phyloP scores from a whole-genome alignment of 495 filamentous ascomycete species.

The Penicillium psychrofluorescens region DNA sequence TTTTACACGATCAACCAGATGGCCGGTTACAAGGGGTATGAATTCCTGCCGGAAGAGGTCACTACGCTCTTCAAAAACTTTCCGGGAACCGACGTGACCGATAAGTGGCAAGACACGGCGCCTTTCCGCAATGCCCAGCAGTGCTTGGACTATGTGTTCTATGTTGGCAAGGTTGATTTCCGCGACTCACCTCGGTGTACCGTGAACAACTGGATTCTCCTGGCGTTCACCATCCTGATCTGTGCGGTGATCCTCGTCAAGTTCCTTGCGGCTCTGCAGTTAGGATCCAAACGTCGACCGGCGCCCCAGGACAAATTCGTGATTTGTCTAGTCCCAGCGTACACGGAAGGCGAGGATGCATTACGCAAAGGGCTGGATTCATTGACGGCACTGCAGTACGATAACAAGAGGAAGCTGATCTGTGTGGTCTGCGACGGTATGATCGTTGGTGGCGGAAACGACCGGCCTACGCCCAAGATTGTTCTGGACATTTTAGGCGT shows the following conservation, averaged over 20 bases:
- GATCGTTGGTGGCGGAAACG: slow-evolving; percentile 94
- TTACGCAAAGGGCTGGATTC: slow-evolving; percentile 90
- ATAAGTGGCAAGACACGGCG: slow-evolving; percentile 47
- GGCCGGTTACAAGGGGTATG: slow-evolving; percentile 44
- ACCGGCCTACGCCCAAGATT: slow-evolving; percentile 94
- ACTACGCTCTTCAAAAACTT: slow-evolving; percentile 61
- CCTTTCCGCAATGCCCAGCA: slow-evolving; percentile 52
- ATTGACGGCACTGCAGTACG: slow-evolving; percentile 86
- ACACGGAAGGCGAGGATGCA: slow-evolving; percentile 95
- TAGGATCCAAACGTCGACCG: slow-evolving; percentile 85
- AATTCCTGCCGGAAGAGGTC: slow-evolving; percentile 61
- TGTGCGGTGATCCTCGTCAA: slow-evolving; percentile 76
- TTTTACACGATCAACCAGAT: slow-evolving; percentile 56
- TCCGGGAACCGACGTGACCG: slow-evolving; percentile 70
- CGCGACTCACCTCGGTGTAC: slow-evolving; percentile 66
- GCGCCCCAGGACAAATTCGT: slow-evolving; percentile 95
- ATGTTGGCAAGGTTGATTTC: slow-evolving; percentile 79
- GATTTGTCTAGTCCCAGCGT: slow-evolving; percentile 95
- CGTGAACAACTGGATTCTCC: slow-evolving; percentile 86
- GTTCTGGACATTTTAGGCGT: slow-evolving; percentile 95
- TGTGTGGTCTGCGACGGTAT: slow-evolving; percentile 94
- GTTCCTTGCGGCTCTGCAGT: slow-evolving; percentile 89
- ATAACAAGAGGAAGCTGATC: slow-evolving; percentile 96
- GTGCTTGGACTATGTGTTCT: slow-evolving; percentile 81
- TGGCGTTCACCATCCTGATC: slow-evolving; percentile 77